Evolutionary conservation across 2,329 filamentous ascomycete genomes (phyloP).

Genomic region (Cyphellophora europaea): DNA sequence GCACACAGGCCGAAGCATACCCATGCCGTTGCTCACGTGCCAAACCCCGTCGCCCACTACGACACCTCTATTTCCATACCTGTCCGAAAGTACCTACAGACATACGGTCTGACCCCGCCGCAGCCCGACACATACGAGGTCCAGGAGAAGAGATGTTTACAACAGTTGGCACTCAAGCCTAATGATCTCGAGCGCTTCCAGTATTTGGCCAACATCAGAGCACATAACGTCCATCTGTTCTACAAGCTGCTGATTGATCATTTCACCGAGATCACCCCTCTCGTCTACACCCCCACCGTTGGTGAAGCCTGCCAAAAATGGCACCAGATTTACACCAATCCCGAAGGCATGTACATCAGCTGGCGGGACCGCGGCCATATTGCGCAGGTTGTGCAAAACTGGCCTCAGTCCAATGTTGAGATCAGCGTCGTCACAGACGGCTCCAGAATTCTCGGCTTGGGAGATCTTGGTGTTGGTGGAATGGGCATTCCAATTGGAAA

Average conservation of each 20-base stretch:
- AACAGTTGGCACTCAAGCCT: conserved; percentile 37
- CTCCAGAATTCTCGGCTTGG: conserved; percentile 81
- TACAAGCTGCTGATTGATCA: conserved; percentile 41
- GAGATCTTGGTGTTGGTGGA: conserved; percentile 91
- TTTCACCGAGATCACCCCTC: conserved; percentile 37
- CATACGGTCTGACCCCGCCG: conserved; percentile 41
- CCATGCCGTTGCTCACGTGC: conserved; percentile 14
- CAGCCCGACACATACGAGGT: conserved; percentile 39
- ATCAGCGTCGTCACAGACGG: conserved; percentile 97
- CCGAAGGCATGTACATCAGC: conserved; percentile 88
- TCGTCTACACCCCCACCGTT: conserved; percentile 48
- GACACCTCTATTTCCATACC: conserved; percentile 41
- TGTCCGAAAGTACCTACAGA: conserved; percentile 42
- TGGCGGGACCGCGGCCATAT: conserved; percentile 91
- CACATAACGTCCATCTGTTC: conserved; percentile 44
- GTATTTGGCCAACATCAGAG: conserved; percentile 39
- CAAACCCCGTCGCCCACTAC: conserved; percentile 27
- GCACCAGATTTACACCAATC: conserved; percentile 89
- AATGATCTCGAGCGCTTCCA: conserved; percentile 41
- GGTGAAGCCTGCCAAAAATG: conserved; percentile 95
- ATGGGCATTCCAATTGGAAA: conserved; percentile 98
- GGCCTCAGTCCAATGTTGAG: conserved; percentile 80
- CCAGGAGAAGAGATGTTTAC: conserved; percentile 40
- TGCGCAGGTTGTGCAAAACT: conserved; percentile 79
- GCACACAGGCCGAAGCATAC: conserved; percentile 13